Percentiles rank a stretch among this genome's conserved stretches.
phyloP scores from a whole-genome alignment of 2,329 filamentous ascomycete genomes.

The Spiromastix sp. region DNA sequence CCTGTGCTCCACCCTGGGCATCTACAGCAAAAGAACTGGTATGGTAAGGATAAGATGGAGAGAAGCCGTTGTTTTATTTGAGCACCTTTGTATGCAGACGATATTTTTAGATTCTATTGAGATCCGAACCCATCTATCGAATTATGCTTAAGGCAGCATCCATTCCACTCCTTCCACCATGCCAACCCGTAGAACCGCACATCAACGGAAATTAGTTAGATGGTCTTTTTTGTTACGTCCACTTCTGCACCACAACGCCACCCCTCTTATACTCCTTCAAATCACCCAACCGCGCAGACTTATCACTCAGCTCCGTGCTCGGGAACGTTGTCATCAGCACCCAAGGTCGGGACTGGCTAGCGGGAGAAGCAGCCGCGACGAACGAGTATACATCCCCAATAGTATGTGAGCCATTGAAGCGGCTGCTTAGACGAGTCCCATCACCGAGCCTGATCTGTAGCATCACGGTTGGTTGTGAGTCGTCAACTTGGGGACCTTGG shows the following conservation, averaged over 20 bases:
- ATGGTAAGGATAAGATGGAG: too few relatives aligned
- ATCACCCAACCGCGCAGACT: constrained; percentile 35
- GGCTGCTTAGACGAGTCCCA: constrained; percentile 48
- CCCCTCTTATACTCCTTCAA: constrained; percentile 41
- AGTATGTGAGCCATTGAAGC: constrained; percentile 57
- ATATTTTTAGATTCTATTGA: too few relatives aligned
- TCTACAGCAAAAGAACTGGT: too few relatives aligned
- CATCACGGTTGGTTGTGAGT: constrained; percentile 47
- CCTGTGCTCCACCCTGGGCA: too few relatives aligned
- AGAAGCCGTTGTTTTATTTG: too few relatives aligned
- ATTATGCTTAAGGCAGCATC: too few relatives aligned
- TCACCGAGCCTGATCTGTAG: constrained; percentile 55
- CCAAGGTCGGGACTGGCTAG: constrained; percentile 41
- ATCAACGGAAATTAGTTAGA: not conserved
- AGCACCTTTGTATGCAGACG: too few relatives aligned
- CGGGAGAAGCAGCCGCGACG: constrained; percentile 43
- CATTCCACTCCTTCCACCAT: too few relatives aligned
- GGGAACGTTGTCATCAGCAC: constrained; percentile 58
- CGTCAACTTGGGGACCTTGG: constrained; percentile 42
- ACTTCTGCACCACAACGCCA: constrained; percentile 42
- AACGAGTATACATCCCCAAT: constrained; percentile 56
- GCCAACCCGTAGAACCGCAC: too few relatives aligned
- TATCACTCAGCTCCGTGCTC: constrained; percentile 50
- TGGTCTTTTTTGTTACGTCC: constrained; percentile 15
- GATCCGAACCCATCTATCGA: too few relatives aligned